A percentile compares a stretch with the other conserved stretches of the same genome.
Evolutionary conservation across 768 basidiomycete genomes (phyloP).

Genomic region (Mycena vitilis): DNA sequence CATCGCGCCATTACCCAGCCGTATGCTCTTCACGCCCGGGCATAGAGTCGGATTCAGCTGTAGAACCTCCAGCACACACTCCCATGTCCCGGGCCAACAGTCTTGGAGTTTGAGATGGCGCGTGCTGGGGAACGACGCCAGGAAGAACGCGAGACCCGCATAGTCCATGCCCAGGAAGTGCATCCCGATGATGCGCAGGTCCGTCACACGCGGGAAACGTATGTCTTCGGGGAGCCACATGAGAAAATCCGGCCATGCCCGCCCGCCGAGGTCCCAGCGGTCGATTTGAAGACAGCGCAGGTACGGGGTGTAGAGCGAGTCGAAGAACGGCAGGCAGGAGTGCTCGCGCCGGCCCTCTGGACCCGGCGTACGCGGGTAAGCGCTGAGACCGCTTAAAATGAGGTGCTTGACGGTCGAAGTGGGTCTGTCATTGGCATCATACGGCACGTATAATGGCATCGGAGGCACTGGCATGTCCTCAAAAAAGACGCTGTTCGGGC

Average conservation of each 20-base stretch:
- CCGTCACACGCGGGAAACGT: constrained; percentile 8
- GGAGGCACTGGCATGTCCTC: constrained; percentile 18
- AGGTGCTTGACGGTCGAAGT: constrained; percentile 15
- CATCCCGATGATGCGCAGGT: constrained; percentile 26
- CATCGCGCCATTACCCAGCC: background rate
- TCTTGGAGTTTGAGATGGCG: constrained; percentile 5
- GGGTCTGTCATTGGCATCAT: background rate
- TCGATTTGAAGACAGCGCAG: constrained; percentile 22
- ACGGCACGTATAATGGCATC: background rate
- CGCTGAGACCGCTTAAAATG: constrained; percentile 16
- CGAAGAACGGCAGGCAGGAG: constrained; percentile 25
- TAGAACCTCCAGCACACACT: constrained; percentile 18
- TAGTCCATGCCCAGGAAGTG: constrained; percentile 11
- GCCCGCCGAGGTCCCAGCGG: constrained; percentile 12
- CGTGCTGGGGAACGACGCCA: constrained; percentile 12
- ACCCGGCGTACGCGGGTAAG: background rate
- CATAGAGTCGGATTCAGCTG: constrained; percentile 20
- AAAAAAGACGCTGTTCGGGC: constrained; percentile 14
- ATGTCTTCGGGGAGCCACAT: constrained; percentile 6
- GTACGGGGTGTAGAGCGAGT: constrained; percentile 19
- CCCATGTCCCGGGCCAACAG: constrained; percentile 22
- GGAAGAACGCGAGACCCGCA: constrained; percentile 3
- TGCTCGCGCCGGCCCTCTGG: constrained; percentile 3
- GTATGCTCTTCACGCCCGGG: constrained; percentile 3
- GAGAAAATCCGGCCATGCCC: constrained; percentile 26